Conservation (phyloP, 257 asterid genomes). For the Ocimum tenuiflorum region DNA sequence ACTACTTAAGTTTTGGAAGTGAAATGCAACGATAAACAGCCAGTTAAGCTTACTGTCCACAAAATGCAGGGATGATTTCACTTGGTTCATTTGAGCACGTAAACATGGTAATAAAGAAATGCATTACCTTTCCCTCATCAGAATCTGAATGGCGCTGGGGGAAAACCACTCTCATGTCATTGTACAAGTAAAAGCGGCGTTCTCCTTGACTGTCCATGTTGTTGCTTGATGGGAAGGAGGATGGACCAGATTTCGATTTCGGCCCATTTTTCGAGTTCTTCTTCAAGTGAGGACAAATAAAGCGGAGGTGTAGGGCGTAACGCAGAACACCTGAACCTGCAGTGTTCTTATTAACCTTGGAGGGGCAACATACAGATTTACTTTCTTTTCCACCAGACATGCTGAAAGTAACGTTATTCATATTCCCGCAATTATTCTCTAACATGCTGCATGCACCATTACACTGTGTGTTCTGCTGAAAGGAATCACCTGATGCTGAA, state of each 20-base stretch:
- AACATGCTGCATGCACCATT: constrained; percentile 22
- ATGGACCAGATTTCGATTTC: constrained; percentile 48
- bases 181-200: constrained; percentile 74
- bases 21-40: no score
- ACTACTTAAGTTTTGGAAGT: no score
- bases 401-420: constrained; percentile 11
- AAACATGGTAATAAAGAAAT: not conserved
- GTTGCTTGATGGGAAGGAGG: constrained; percentile 42
- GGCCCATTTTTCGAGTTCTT: constrained; percentile 36
- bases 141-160: constrained; percentile 95
- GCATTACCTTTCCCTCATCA: constrained; percentile 92
- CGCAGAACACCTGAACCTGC: constrained; percentile 66
- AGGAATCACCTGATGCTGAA: constrained; percentile 23
- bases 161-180: constrained; percentile 84
- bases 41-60: no score
- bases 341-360: constrained; percentile 50
- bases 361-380: constrained; percentile 31
- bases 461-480: constrained; percentile 23
- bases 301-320: constrained; percentile 81
- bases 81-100: not conserved
- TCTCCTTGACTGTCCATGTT: constrained; percentile 37
- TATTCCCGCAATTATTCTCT: constrained; percentile 20
- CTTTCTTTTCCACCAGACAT: constrained; percentile 34
- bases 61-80: no score
- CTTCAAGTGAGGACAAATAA: constrained; percentile 60